phyloP scores from a whole-genome alignment of 2,329 filamentous ascomycete genomes.

The Eutypa lata region DNA sequence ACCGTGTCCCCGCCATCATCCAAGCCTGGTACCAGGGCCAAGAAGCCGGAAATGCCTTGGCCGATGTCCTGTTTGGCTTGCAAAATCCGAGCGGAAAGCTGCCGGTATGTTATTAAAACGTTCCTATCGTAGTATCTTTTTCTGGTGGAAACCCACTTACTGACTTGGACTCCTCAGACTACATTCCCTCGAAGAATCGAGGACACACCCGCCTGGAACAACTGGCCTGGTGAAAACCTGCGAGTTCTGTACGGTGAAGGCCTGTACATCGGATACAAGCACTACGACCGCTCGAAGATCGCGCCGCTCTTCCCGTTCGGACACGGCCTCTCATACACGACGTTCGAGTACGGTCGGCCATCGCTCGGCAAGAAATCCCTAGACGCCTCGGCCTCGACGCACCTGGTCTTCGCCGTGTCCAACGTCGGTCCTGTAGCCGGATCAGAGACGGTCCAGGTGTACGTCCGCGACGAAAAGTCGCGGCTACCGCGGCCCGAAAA shows the following conservation, averaged over 20 bases:
- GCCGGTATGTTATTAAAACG: constrained; percentile 50
- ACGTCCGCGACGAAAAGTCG: constrained; percentile 62
- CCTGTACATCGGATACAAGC: constrained; percentile 69
- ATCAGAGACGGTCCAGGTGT: constrained; percentile 65
- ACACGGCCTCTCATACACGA: constrained; percentile 71
- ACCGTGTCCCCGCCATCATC: constrained; percentile 61
- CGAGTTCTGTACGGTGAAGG: constrained; percentile 70
- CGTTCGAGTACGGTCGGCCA: constrained; percentile 61
- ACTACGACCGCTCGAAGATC: constrained; percentile 63
- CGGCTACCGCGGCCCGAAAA: constrained; percentile 65
- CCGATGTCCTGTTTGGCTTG: constrained; percentile 63
- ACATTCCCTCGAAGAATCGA: constrained; percentile 64
- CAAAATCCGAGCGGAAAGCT: constrained; percentile 67
- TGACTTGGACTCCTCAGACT: constrained; percentile 34
- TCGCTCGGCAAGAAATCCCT: constrained; percentile 44
- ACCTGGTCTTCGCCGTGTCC: constrained; percentile 45
- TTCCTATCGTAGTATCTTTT: constrained; percentile 17
- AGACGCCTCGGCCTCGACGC: constrained; percentile 35
- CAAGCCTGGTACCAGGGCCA: constrained; percentile 72
- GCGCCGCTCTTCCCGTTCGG: constrained; percentile 68
- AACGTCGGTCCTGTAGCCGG: constrained; percentile 57
- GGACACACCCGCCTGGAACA: constrained; percentile 68
- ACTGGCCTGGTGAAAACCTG: constrained; percentile 69
- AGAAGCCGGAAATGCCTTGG: constrained; percentile 65
- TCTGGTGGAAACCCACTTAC: background rate